A percentile compares a stretch with the other conserved stretches of the same genome.
Evolutionary conservation across 805 yeast species (phyloP).

Genomic region (Starmerella cellae): DNA sequence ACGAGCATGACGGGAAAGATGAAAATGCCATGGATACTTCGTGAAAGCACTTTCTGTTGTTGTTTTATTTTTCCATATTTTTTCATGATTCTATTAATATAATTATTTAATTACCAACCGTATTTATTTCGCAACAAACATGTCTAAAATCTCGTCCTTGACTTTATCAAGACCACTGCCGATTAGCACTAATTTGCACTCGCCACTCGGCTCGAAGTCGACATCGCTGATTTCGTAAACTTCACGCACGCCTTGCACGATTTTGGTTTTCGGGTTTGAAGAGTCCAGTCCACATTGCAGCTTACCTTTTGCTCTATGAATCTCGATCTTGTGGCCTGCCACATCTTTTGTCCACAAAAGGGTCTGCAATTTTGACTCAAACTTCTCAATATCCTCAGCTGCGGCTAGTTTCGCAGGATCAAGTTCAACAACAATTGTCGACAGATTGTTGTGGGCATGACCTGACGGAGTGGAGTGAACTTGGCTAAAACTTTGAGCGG

Average conservation of each 20-base stretch:
- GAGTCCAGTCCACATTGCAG: slow-evolving; percentile 4
- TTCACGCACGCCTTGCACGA: slow-evolving; percentile 85
- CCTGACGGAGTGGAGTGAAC: not conserved
- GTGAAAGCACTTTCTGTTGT: no score
- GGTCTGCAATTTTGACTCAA: slow-evolving; percentile 55
- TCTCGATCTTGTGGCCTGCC: slow-evolving; percentile 39
- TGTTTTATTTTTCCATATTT: no score
- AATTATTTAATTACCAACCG: not conserved
- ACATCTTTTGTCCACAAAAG: slow-evolving; percentile 60
- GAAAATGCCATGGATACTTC: no score
- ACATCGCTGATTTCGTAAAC: slow-evolving; percentile 66
- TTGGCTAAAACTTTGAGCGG: not conserved
- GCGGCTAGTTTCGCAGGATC: slow-evolving; percentile 26
- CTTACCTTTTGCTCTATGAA: slow-evolving; percentile 75
- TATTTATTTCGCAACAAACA: not conserved
- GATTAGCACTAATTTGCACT: slow-evolving; percentile 57
- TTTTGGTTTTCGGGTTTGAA: slow-evolving; percentile 27
- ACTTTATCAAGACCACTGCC: slow-evolving; percentile 43
- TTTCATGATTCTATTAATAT: no score
- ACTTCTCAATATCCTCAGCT: slow-evolving; percentile 30
- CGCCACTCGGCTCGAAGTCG: slow-evolving; percentile 28
- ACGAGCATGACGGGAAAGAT: no score
- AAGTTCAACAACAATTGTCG: slow-evolving; percentile 41
- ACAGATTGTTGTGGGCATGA: slow-evolving; percentile 25
- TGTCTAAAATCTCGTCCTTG: not conserved